These are phyloP conservation scores for Porcisia hertigi DNA, from an alignment of 208 protist genomes.

Conservation along the genomic window DNA sequence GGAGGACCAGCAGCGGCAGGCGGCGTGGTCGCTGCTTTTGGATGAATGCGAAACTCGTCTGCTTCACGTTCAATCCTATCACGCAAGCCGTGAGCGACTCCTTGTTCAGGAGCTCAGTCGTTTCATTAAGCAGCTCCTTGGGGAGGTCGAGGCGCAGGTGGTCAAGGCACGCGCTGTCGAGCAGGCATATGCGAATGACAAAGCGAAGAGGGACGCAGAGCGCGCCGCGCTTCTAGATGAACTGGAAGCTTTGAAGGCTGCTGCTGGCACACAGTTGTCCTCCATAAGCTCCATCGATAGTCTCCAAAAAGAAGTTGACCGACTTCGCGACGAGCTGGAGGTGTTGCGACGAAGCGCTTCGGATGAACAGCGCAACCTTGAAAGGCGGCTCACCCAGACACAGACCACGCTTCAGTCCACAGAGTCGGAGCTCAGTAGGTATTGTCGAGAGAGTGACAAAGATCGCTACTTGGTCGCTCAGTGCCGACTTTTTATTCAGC, in stretches of 20 bases:
- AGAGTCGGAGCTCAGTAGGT: conserved; percentile 13
- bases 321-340: conserved; percentile 20
- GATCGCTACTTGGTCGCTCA: conserved; percentile 60
- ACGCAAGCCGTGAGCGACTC: conserved; percentile 9
- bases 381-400: conserved; percentile 27
- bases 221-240: not conserved
- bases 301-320: conserved; percentile 5
- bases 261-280: not conserved
- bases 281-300: not conserved
- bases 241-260: conserved; percentile 5
- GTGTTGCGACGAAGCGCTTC: conserved; percentile 20
- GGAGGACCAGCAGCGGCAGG: conserved; percentile 17
- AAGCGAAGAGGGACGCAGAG: conserved; percentile 4
- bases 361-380: conserved; percentile 37
- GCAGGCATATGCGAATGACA: conserved; percentile 3
- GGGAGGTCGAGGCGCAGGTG: not conserved
- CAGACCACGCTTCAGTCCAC: conserved; percentile 28
- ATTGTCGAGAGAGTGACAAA: conserved; percentile 30
- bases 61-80: not conserved
- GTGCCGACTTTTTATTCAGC: conserved; percentile 74
- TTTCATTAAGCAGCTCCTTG: not conserved
- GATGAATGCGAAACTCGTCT: conserved; percentile 22
- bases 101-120: conserved; percentile 3
- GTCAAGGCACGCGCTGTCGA: not conserved
- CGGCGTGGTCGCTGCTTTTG: conserved; percentile 10